Percentiles rank a stretch among this genome's conserved stretches.
These are phyloP conservation scores for Rhodomyrtus tomentosa DNA, from an alignment of 345 rosid genomes.

Conservation along the genomic window DNA sequence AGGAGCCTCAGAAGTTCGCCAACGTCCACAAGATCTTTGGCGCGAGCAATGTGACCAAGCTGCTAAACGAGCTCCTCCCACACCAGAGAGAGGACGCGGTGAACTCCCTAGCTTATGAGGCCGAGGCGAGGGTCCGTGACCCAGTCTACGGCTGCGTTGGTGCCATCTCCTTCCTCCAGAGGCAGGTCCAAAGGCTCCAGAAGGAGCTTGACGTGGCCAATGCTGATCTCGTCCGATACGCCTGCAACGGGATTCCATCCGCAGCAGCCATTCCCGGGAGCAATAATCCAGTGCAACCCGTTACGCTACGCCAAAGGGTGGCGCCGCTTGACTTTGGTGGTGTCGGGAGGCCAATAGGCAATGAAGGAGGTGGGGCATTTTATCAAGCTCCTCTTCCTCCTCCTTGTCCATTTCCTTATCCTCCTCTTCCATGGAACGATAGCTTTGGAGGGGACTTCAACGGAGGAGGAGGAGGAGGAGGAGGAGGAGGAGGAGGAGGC, in stretches of 20 bases:
- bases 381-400: slow-evolving; percentile 6
- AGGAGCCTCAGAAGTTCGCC: slow-evolving; percentile 90
- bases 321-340: not conserved
- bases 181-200: slow-evolving; percentile 85
- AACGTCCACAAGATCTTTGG: slow-evolving; percentile 97
- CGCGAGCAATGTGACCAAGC: slow-evolving; percentile 90
- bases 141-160: slow-evolving; percentile 91
- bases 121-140: slow-evolving; percentile 87
- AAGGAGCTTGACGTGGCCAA: slow-evolving; percentile 86
- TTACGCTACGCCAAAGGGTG: not conserved
- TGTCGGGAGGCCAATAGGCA: not conserved
- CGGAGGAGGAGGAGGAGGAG: slow-evolving; percentile 56
- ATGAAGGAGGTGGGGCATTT: slow-evolving; percentile 5
- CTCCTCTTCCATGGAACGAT: slow-evolving; percentile 24
- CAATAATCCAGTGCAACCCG: not conserved
- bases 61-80: slow-evolving; percentile 78
- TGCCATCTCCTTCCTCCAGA: slow-evolving; percentile 81
- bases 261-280: not conserved
- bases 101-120: slow-evolving; percentile 87
- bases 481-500: slow-evolving; percentile 51
- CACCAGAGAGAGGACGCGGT: slow-evolving; percentile 95
- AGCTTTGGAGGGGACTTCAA: slow-evolving; percentile 27
- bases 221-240: slow-evolving; percentile 63
- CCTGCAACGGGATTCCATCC: slow-evolving; percentile 14
- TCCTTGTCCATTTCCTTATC: slow-evolving; percentile 1